Evolutionary conservation across 805 yeast genomes (phyloP).

Genomic region (Yarrowia porcina): DNA sequence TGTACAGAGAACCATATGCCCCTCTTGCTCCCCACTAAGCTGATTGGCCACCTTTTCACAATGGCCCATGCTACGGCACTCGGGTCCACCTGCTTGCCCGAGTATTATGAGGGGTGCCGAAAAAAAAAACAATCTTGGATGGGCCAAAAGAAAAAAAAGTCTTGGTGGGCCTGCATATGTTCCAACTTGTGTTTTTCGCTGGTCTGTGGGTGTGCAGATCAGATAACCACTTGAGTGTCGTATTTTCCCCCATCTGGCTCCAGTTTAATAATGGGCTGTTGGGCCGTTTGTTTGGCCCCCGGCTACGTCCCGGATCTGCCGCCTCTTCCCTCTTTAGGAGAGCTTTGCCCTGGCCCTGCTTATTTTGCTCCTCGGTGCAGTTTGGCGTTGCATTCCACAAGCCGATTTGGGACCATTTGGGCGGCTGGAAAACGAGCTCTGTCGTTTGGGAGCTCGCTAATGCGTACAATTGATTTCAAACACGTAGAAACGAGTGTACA

Average conservation of each 20-base stretch:
- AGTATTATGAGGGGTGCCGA: not conserved
- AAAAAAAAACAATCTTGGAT: too few species aligned
- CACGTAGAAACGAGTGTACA: too few species aligned
- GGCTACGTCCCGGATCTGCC: slow-evolving; percentile 5
- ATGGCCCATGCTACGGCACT: slow-evolving; percentile 2
- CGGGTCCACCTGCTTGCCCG: not conserved
- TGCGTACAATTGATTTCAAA: not conserved
- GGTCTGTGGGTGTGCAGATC: not conserved
- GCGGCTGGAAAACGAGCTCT: not conserved
- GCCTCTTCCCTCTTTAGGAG: not conserved
- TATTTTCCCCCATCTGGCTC: not conserved
- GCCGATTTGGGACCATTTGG: not conserved
- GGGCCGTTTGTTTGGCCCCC: not conserved
- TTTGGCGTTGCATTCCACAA: not conserved
- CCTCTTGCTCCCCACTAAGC: not conserved
- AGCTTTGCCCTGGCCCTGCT: not conserved
- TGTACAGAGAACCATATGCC: not conserved
- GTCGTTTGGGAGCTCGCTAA: not conserved
- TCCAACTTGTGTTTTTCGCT: not conserved
- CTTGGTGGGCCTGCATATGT: not conserved
- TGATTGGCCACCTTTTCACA: not conserved
- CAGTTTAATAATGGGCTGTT: not conserved
- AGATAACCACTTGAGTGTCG: slow-evolving; percentile 3
- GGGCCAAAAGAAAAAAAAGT: too few species aligned
- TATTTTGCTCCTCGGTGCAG: not conserved